Evolutionary conservation across 1,284 basidiomycete species (phyloP), one percentile per base, ranked within the genome.

Genomic region (Ceratobasidium sp.): DNA sequence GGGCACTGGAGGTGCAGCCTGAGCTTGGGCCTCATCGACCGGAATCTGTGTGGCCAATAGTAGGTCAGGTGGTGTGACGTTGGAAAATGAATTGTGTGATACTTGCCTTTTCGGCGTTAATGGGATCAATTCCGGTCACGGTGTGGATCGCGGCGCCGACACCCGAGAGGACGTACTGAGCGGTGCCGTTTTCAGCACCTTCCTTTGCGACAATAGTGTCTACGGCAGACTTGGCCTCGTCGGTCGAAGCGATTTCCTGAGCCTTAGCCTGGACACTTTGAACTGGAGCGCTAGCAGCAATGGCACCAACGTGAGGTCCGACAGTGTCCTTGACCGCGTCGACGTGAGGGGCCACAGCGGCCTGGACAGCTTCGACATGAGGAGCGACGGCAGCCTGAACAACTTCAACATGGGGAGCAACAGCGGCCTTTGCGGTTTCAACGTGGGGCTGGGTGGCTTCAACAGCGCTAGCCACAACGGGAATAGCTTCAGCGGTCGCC

Each of bases 101-200:
- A 65, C 57, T 54, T 52, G 55, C 69, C 57, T 70, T 70, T 17
- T 62, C 50, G 42, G 69, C 52, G 38, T 70, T 70, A 38, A 70
- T 50, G 32, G 70, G 70, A 53, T 71, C 70, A 34, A 69, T 60
- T 29, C 70, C 70, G 13, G 70, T 71, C 20, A 71, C 55, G 7
- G 57, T 64, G 35, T 67, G 65, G 29, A 71, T 54, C 13, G 70
- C 70, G 17, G 56, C 70, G 42, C 70, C 70, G 54, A 71, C 35
- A 22, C 67, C 70, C 35, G 65, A 64, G 17, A 62, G 65, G 13
- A 69, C 52, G 29, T 69, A 68, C 50, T 55, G 49, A 4, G 52
- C 20, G 22, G 68, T 12, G 53, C 62, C 34, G 60, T 32, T 38
- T 27, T 42, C 49, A n/a, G 65, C 49, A 42, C 68, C 70, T 34